Percentiles rank a stretch among this genome's conserved stretches.
These are phyloP conservation scores for Syzygium malaccense DNA, from an alignment of 441 rosid genomes.

Conservation along the genomic window DNA sequence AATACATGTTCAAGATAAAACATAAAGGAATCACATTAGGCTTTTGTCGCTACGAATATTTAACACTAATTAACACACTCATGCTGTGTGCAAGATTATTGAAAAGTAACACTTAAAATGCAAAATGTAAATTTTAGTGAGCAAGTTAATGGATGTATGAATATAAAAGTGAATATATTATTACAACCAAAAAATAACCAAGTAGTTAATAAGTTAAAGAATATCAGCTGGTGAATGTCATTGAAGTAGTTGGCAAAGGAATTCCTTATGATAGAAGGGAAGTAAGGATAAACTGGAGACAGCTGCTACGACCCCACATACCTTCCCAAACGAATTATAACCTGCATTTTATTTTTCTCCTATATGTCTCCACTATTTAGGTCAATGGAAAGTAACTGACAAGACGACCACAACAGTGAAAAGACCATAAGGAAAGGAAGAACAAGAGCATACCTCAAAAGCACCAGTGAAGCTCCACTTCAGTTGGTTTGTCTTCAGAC, in stretches of 20 bases:
- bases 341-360: background rate
- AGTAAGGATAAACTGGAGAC: background rate
- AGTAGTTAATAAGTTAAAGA: background rate
- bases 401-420: background rate
- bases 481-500: constrained; percentile 15
- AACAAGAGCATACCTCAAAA: constrained; percentile 5
- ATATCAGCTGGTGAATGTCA: background rate
- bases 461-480: constrained; percentile 17
- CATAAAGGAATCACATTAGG: background rate
- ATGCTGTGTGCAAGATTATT: background rate
- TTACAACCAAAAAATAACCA: background rate
- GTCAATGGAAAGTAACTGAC: background rate
- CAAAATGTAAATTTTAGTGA: background rate
- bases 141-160: background rate
- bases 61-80: background rate
- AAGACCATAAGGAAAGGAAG: background rate
- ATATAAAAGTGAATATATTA: background rate
- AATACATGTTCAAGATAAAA: background rate
- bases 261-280: background rate
- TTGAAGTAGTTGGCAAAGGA: background rate
- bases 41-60: background rate
- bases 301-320: background rate
- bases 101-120: background rate
- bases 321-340: background rate
- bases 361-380: background rate